These are phyloP conservation scores for Hymenoscyphus linearis DNA, from an alignment of 2,329 filamentous ascomycete genomes.

Conservation along the genomic window DNA sequence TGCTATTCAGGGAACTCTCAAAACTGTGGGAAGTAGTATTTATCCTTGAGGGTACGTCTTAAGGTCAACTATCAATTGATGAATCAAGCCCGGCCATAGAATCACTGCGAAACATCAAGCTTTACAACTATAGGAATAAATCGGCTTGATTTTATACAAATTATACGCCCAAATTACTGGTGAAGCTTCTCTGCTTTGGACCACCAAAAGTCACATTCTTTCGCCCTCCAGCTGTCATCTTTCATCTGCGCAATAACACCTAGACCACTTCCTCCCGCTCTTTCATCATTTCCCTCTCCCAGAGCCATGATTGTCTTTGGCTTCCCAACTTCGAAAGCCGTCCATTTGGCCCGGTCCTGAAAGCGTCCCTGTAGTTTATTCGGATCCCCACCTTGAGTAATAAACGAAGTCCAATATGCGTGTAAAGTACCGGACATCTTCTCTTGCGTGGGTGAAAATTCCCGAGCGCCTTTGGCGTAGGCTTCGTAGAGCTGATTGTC, in stretches of 20 bases:
- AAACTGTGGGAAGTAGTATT: too few relatives aligned
- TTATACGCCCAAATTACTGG: background rate
- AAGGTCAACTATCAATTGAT: too few relatives aligned
- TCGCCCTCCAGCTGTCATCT: constrained; percentile 38
- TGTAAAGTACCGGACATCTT: constrained; percentile 21
- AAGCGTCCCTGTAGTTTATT: constrained; percentile 28
- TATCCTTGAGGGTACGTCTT: too few relatives aligned
- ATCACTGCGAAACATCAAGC: too few relatives aligned
- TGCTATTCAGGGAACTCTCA: too few relatives aligned
- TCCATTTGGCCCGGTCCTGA: constrained; percentile 22
- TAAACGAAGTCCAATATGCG: constrained; percentile 24
- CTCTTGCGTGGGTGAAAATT: constrained; percentile 15
- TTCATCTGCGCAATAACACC: constrained; percentile 38
- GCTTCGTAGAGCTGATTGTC: constrained; percentile 43
- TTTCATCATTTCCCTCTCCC: constrained; percentile 44
- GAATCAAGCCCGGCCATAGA: too few relatives aligned
- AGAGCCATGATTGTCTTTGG: constrained; percentile 38
- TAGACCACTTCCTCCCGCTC: constrained; percentile 36
- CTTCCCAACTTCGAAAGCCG: constrained; percentile 30
- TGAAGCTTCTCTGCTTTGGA: constrained; percentile 16
- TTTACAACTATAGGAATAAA: too few relatives aligned
- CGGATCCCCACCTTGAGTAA: constrained; percentile 19
- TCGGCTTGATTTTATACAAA: too few relatives aligned
- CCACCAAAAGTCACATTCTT: constrained; percentile 45
- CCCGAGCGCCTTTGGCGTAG: constrained; percentile 30